Evolutionary conservation across 1,284 basidiomycete species (phyloP), one percentile per base, ranked within the genome.

Genomic region (Sanghuangporus baumii): DNA sequence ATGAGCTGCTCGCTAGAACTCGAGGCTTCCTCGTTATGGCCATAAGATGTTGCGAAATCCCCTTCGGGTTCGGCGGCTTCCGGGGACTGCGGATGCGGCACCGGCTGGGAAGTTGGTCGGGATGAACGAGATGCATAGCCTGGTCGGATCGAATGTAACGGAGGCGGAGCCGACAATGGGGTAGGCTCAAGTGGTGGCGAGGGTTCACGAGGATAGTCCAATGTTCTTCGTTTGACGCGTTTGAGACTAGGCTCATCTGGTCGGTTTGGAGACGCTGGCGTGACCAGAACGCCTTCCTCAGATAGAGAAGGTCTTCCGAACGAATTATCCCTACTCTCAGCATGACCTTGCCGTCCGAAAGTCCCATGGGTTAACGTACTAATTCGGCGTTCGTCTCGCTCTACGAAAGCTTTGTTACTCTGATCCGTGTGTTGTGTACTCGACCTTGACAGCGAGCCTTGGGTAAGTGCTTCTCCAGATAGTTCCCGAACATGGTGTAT

Each of bases 131-230:
- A 26, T 23, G 60, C 41, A 26, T 23, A 55, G 18, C 43, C 51
- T 47, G 48, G 46, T 31, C 57, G 57, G 12, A 40, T 41, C 6
- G 43, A 34, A n/a, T 46, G 47, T 23, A 11, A 34, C 12, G 52
- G 43, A 23, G 62, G 62, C 18, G 62, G 62, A 50, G 59, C 57
- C 38, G 62, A 48, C 11, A 63, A 57, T 3, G 62, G 62, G 3
- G 62, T 40, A 26, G 58, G 48, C 11, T 34, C 37, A 18, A 63
- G 58, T 4, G 62, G 62, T 16, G 62, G 62, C 5, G 62, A 63
- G 3, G 62, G 62, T 40, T 63, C 62, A 2, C 51, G 57, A 12
- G 62, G 51, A n/a, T 31, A 63, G 20, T 59, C 58, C 12, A 47
- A 37, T 1, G 57, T 63, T 18, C 43, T n/a, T 51, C 58, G 43